Evolutionary conservation across 2,329 filamentous ascomycete genomes (phyloP).

Genomic region (Fusarium nisikadoi): DNA sequence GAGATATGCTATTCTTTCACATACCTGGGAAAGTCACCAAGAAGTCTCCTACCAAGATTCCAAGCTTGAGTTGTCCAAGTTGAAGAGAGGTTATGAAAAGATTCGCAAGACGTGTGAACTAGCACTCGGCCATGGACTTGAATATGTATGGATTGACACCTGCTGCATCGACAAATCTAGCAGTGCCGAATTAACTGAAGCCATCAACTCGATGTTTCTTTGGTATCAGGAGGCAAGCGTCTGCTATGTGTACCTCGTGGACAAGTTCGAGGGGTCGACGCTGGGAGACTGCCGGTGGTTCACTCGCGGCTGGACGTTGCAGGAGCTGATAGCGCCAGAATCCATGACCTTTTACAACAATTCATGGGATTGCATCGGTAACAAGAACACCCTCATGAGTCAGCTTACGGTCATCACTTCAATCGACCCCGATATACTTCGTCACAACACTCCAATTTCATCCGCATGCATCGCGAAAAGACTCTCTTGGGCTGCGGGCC

Average conservation of each 20-base stretch:
- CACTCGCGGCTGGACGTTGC: not conserved
- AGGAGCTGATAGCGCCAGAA: not conserved
- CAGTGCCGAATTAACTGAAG: not conserved
- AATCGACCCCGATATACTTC: not conserved
- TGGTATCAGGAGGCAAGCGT: not conserved
- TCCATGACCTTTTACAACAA: not conserved
- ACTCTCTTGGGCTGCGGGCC: not conserved
- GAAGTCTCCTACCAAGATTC: not conserved
- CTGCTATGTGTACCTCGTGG: not conserved
- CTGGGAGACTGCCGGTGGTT: not conserved
- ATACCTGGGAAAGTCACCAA: not conserved
- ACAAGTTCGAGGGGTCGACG: not conserved
- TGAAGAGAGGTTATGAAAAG: not conserved
- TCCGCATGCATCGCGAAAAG: not conserved
- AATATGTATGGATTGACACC: not conserved
- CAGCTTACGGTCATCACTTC: not conserved
- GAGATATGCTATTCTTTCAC: not conserved
- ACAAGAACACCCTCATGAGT: not conserved
- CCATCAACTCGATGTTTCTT: not conserved
- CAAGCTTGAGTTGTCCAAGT: rapidly evolving
- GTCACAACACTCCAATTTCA: not conserved
- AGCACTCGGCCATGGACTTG: not conserved
- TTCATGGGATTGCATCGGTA: not conserved
- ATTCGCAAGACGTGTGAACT: not conserved
- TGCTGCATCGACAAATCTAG: not conserved